Conservation (phyloP, 2,329 filamentous ascomycete genomes). For the Gliomastix tumulicola region DNA sequence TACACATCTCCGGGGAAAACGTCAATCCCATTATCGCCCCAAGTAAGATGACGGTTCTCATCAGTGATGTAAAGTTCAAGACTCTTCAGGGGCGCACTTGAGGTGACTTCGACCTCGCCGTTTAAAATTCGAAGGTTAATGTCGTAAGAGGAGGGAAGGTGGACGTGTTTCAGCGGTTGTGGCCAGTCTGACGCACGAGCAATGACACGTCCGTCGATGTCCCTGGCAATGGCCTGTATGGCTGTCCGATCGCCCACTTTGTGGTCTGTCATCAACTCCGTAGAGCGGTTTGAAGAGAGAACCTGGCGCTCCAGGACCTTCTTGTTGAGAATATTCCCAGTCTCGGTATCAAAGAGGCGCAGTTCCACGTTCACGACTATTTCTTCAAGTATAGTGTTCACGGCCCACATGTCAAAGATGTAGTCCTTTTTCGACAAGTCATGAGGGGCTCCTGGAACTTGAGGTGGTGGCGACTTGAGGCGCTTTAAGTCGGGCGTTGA, state of each 20-base stretch:
- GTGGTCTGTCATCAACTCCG: not conserved
- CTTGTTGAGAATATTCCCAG: not conserved
- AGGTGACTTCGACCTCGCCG: not conserved
- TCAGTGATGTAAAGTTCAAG: not conserved
- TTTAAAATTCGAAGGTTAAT: not conserved
- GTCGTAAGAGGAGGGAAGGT: not conserved
- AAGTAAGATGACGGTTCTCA: not conserved
- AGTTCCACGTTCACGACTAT: not conserved
- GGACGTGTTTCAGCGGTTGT: not conserved
- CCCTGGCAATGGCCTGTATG: not conserved
- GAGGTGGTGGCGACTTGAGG: not conserved
- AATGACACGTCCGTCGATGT: not conserved
- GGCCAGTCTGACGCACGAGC: conserved; percentile 1
- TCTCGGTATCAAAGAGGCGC: conserved; percentile 1
- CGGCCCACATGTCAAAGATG: conserved; percentile 1
- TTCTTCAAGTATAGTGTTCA: not conserved
- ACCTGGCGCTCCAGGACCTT: not conserved
- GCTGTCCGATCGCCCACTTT: not conserved
- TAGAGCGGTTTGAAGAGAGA: not conserved
- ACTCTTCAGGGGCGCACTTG: not conserved
- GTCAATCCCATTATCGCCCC: not conserved
- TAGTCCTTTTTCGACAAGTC: not conserved
- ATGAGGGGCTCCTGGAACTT: not conserved
- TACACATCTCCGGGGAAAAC: not conserved
- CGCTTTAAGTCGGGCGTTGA: conserved; percentile 1